Evolutionary conservation across 2,329 filamentous ascomycete genomes (phyloP), one percentile per base, ranked within the genome.

Genomic region (Elsinoe perseae): DNA sequence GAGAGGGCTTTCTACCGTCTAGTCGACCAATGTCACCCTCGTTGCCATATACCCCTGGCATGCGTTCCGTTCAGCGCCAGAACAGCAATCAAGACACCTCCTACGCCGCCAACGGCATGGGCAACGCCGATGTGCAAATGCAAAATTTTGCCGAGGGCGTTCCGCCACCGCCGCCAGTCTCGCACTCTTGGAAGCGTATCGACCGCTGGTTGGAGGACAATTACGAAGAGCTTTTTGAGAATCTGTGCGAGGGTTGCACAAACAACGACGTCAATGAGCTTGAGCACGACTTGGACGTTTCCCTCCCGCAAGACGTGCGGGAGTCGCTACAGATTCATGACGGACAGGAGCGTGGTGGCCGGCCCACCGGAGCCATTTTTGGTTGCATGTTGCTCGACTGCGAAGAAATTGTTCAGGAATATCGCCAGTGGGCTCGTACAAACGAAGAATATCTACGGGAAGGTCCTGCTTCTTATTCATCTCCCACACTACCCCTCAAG

Each of bases 341-440:
- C 66, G 93, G 93, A n/a, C 93, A 98, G 72, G 93, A 98, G 73
- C 86, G 93, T 61, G 89, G 90, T 60, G 93, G 93, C 61, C 80
- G 80, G 57, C 93, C 93, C 0, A 96, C 92, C 0, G 93, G 93
- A 61, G 86, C 97, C 63, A 82, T 98, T 59, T 97, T 98, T 65
- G 82, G 91, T 59, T 86, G 83, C 69, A 98, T 98, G 93, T 75
- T 98, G 61, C 81, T 98, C 57, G 93, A 98, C 71, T 97, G 93
- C 68, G 93, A 98, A 71, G 93, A 98, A 69, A 95, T 98, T 64
- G 86, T 95, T 20, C 90, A 96, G 70, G 93, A 98, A 70, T 97
- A 92, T 89, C 86, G 88, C 65, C 95, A 95, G 68, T 98, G 93
- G 93, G 85, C 89, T 64, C 84, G 82, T 61, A 93, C 98, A 60